A percentile compares a stretch with the other conserved stretches of the same genome.
phyloP scores from a whole-genome alignment of 768 basidiomycete species.

The Mycena kentingensis region DNA sequence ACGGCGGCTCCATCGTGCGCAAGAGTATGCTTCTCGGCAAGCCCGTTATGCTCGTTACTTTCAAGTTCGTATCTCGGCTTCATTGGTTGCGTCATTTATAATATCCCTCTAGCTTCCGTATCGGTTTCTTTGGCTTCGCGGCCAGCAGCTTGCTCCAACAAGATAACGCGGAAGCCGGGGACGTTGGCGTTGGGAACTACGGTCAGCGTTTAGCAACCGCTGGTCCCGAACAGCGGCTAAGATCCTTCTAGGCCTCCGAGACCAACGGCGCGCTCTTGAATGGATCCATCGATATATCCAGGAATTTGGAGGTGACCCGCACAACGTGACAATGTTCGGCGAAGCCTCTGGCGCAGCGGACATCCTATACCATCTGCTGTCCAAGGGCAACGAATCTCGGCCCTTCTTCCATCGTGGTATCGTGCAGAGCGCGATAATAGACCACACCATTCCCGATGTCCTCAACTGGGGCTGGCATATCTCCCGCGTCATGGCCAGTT shows the following conservation, averaged over 20 bases:
- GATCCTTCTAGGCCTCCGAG: slow-evolving; percentile 50
- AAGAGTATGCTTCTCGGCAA: slow-evolving; percentile 63
- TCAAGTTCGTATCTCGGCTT: slow-evolving; percentile 58
- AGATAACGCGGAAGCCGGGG: slow-evolving; percentile 65
- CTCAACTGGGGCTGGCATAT: slow-evolving; percentile 66
- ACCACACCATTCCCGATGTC: slow-evolving; percentile 62
- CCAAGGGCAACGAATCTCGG: slow-evolving; percentile 54
- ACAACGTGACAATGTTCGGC: slow-evolving; percentile 56
- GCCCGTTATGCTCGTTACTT: slow-evolving; percentile 70
- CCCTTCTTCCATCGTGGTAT: slow-evolving; percentile 76
- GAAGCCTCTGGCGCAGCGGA: slow-evolving; percentile 57
- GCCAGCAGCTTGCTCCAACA: slow-evolving; percentile 64
- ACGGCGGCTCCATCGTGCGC: slow-evolving; percentile 70
- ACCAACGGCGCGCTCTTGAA: slow-evolving; percentile 64
- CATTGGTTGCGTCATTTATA: slow-evolving; percentile 4
- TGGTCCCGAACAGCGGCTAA: slow-evolving; percentile 8
- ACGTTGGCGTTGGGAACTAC: slow-evolving; percentile 77
- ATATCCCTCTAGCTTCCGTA: slow-evolving; percentile 57
- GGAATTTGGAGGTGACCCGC: slow-evolving; percentile 69
- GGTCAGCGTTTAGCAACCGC: slow-evolving; percentile 42
- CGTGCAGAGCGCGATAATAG: slow-evolving; percentile 70
- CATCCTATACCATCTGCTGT: slow-evolving; percentile 64
- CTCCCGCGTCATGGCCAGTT: slow-evolving; percentile 58
- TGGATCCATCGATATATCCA: slow-evolving; percentile 63
- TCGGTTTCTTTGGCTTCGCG: slow-evolving; percentile 79